Percentiles rank a stretch among this genome's conserved stretches.
phyloP scores from a whole-genome alignment of 2,329 filamentous ascomycete species.

The Colletotrichum filicis region DNA sequence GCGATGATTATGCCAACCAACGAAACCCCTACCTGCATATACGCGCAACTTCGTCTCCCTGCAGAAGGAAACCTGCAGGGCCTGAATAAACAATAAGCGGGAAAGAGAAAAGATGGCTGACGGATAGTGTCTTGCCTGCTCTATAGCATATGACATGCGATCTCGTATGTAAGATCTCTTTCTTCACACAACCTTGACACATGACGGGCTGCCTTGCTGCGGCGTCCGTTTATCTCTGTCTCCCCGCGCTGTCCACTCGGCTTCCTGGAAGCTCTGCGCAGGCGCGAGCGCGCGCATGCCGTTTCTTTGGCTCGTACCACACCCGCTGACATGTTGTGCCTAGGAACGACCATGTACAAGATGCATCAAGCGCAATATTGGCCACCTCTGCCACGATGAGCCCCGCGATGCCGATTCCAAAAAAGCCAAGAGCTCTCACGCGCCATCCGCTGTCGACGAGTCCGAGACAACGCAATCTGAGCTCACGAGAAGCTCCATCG shows the following conservation, averaged over 20 bases:
- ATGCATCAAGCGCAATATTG: slow-evolving; percentile 98
- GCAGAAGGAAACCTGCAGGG: not conserved
- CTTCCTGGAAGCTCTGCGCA: not conserved
- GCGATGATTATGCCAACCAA: slow-evolving; percentile 24
- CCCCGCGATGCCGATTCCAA: slow-evolving; percentile 86
- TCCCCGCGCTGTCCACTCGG: slow-evolving; percentile 36
- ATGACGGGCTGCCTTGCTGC: slow-evolving; percentile 3
- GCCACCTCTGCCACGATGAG: slow-evolving; percentile 97
- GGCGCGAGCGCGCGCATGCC: slow-evolving; percentile 5
- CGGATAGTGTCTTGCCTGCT: slow-evolving; percentile 50
- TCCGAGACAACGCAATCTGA: slow-evolving; percentile 62
- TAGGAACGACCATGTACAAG: slow-evolving; percentile 96
- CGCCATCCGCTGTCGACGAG: slow-evolving; percentile 69
- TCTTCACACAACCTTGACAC: slow-evolving; percentile 17
- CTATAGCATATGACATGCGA: slow-evolving; percentile 91
- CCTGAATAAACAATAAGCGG: not conserved
- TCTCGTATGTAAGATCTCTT: slow-evolving; percentile 71
- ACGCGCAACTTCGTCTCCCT: not conserved
- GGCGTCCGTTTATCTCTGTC: not conserved
- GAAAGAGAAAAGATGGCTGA: slow-evolving; percentile 52
- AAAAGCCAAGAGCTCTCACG: slow-evolving; percentile 77
- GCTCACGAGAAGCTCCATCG: slow-evolving; percentile 65
- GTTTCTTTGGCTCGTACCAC: slow-evolving; percentile 38
- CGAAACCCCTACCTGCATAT: slow-evolving; percentile 21
- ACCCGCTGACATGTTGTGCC: slow-evolving; percentile 45